Conservation (phyloP, 208 protist genomes). For the Trypanosoma melophagium region DNA sequence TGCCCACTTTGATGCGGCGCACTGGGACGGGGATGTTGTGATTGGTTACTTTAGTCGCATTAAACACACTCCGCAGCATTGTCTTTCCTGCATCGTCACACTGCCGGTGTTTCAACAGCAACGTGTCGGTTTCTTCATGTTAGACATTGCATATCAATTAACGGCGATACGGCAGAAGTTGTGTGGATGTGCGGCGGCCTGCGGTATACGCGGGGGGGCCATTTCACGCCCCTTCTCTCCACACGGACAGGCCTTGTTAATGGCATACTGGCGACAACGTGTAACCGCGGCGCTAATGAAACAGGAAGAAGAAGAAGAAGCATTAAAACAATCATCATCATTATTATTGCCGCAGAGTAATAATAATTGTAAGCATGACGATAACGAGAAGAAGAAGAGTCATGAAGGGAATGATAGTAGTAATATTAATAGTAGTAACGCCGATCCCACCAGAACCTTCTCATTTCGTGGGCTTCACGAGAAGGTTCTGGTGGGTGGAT, state of each 20-base stretch:
- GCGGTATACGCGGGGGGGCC: constrained; percentile 42
- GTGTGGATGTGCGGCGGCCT: constrained; percentile 51
- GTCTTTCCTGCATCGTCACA: constrained; percentile 69
- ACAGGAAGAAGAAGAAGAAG: too few species aligned
- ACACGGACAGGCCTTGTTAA: constrained; percentile 55
- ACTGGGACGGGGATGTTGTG: constrained; percentile 60
- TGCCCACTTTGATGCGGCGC: constrained; percentile 40
- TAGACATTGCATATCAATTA: constrained; percentile 63
- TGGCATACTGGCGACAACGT: constrained; percentile 61
- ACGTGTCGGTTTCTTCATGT: constrained; percentile 51
- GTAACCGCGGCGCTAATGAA: constrained; percentile 25
- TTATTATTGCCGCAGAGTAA: too few species aligned
- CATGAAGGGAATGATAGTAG: neutral
- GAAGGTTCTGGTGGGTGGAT: constrained; percentile 12
- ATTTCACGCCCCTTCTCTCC: constrained; percentile 74
- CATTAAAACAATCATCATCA: too few species aligned
- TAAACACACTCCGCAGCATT: constrained; percentile 63
- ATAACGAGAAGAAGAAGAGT: neutral
- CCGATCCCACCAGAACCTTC: neutral
- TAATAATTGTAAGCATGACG: neutral
- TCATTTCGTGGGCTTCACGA: constrained; percentile 10
- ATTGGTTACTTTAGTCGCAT: constrained; percentile 68
- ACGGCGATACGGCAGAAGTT: constrained; percentile 44
- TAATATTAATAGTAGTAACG: too few species aligned
- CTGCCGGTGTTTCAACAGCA: constrained; percentile 65